Evolutionary conservation across 2,329 filamentous ascomycete species (phyloP).

Genomic region (Stachybotrys chlorohalonatus): DNA sequence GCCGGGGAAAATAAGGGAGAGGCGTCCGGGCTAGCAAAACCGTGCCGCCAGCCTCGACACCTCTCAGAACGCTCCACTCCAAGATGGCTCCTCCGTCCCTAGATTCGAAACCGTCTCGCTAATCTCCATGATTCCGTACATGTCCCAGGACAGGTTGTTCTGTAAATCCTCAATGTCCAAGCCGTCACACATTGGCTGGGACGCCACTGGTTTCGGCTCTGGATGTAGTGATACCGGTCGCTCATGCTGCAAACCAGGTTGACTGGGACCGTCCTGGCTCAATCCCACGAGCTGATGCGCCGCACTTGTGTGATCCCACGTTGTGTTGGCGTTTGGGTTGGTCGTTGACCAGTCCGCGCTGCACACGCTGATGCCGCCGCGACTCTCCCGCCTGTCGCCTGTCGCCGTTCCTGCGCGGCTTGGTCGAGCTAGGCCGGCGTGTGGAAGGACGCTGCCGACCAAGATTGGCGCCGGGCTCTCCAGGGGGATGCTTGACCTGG

Average conservation of each 20-base stretch:
- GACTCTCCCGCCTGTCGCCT: neutral
- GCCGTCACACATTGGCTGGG: constrained; percentile 21
- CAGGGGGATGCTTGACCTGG: neutral
- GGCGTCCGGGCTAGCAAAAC: neutral
- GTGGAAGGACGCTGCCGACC: constrained; percentile 9
- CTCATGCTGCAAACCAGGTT: constrained; percentile 26
- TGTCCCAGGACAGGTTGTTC: constrained; percentile 29
- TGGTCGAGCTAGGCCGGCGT: constrained; percentile 12
- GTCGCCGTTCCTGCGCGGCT: constrained; percentile 8
- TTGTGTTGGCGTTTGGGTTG: constrained; percentile 8
- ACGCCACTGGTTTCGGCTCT: constrained; percentile 9
- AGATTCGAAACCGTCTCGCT: constrained; percentile 25
- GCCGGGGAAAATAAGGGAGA: too few relatives aligned
- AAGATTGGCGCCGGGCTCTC: constrained; percentile 2
- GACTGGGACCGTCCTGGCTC: constrained; percentile 9
- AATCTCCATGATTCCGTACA: constrained; percentile 32
- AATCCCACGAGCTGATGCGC: constrained; percentile 16
- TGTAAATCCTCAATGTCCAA: constrained; percentile 29
- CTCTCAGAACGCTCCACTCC: constrained; percentile 11
- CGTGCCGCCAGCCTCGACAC: neutral
- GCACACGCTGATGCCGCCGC: constrained; percentile 5
- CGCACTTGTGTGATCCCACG: constrained; percentile 17
- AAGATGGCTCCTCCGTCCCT: constrained; percentile 23
- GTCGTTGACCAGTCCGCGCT: constrained; percentile 11
- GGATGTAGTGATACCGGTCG: constrained; percentile 19